Percentiles rank a stretch among this genome's conserved stretches.
Conservation (phyloP, 2,329 filamentous ascomycete species). For the Aureobasidium mangrovei region DNA sequence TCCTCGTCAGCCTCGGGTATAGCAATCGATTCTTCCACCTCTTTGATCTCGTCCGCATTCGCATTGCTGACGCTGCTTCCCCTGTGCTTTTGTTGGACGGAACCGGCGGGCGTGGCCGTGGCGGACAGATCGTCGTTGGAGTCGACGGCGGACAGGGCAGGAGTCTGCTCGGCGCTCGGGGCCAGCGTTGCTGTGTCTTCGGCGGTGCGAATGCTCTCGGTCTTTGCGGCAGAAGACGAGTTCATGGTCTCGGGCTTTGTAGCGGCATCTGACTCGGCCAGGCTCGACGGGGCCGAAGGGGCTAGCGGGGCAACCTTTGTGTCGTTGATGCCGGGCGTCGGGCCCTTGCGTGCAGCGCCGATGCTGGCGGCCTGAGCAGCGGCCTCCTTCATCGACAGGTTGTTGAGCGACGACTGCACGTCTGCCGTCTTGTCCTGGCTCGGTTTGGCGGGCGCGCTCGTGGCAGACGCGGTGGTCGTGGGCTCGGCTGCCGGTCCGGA, state of each 20-base stretch:
- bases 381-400: constrained; percentile 17
- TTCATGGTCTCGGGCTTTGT: constrained; percentile 23
- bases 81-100: constrained; percentile 17
- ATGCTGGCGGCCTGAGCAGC: constrained; percentile 25
- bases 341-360: constrained; percentile 13
- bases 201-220: constrained; percentile 20
- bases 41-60: constrained; percentile 25
- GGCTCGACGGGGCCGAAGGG: constrained; percentile 7
- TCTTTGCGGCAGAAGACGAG: constrained; percentile 21
- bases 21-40: constrained; percentile 23
- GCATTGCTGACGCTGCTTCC: constrained; percentile 22
- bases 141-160: constrained; percentile 7
- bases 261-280: constrained; percentile 2
- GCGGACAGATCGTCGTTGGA: neutral
- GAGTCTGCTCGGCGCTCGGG: neutral
- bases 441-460: neutral
- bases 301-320: constrained; percentile 14
- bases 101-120: constrained; percentile 12
- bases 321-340: constrained; percentile 10
- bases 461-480: constrained; percentile 10
- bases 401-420: constrained; percentile 23
- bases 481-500: constrained; percentile 15
- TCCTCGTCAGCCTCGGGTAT: constrained; percentile 24
- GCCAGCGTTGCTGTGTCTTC: constrained; percentile 14
- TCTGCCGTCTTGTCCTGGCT: constrained; percentile 19